A percentile compares a stretch with the other conserved stretches of the same genome.
These are phyloP conservation scores for Papiliotrema nemorosa DNA, from an alignment of 1,284 basidiomycete species.

Conservation along the genomic window DNA sequence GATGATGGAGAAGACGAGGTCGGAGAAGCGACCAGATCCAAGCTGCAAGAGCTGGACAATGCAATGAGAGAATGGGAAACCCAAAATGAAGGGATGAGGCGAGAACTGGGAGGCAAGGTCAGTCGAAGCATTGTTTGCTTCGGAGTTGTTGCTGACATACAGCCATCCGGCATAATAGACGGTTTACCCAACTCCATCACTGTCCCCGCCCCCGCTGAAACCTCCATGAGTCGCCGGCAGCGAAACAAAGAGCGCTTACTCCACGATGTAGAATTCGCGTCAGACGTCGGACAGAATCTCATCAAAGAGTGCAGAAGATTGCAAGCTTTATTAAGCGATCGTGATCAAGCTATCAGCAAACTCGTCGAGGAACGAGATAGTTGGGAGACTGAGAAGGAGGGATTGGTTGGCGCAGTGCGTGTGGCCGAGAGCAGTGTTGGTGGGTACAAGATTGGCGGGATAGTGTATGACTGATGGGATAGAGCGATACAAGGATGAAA, in stretches of 20 bases:
- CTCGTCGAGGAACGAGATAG: conserved; percentile 78
- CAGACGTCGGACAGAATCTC: conserved; percentile 88
- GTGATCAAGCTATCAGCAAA: conserved; percentile 81
- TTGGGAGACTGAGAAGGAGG: conserved; percentile 69
- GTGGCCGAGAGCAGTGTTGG: conserved; percentile 75
- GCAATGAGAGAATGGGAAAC: conserved; percentile 74
- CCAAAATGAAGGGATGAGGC: conserved; percentile 75
- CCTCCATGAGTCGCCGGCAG: conserved; percentile 44
- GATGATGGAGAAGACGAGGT: conserved; percentile 55
- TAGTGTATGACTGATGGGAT: conserved; percentile 11
- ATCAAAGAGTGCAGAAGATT: conserved; percentile 82
- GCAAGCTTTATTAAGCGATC: conserved; percentile 78
- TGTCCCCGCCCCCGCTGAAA: conserved; percentile 26
- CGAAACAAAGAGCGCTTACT: conserved; percentile 50
- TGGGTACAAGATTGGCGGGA: conserved; percentile 49
- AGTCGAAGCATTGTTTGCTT: conserved; percentile 28
- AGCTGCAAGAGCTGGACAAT: conserved; percentile 71
- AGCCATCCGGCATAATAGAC: conserved; percentile 9
- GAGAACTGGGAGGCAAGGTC: conserved; percentile 65
- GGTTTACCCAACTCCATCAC: conserved; percentile 10
- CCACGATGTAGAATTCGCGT: conserved; percentile 74
- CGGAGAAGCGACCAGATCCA: conserved; percentile 59
- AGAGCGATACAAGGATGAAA: conserved; percentile 89
- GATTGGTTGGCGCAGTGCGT: conserved; percentile 63
- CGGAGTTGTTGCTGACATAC: background rate